phyloP scores from a whole-genome alignment of 108 stramenopile species.

The Thalassiosira profunda region DNA sequence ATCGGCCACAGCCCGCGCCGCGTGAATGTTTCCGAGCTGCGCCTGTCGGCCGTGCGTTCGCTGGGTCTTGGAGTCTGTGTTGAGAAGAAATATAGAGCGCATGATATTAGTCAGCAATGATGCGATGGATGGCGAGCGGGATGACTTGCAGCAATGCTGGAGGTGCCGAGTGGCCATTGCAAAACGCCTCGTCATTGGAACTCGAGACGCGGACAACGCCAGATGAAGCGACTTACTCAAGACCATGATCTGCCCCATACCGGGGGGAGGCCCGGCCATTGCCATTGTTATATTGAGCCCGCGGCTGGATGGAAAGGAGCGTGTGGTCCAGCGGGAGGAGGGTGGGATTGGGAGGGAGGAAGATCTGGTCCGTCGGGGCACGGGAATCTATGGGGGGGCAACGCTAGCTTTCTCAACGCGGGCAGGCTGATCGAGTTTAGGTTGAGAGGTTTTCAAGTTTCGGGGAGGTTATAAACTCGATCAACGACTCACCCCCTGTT shows the following conservation, averaged over 20 bases:
- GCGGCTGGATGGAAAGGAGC: not conserved
- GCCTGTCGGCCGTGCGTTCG: constrained; percentile 97
- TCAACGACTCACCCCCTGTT: too few species aligned
- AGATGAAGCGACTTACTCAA: constrained; percentile 79
- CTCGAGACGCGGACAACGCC: not conserved
- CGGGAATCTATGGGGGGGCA: too few species aligned
- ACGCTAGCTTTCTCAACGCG: too few species aligned
- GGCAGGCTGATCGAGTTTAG: too few species aligned
- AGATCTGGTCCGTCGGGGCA: too few species aligned
- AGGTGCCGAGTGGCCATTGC: not conserved
- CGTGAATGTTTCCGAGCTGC: constrained; percentile 96
- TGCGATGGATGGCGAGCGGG: too few species aligned
- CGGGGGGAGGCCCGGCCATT: constrained; percentile 27
- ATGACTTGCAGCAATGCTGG: constrained; percentile 26
- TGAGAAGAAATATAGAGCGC: constrained; percentile 46
- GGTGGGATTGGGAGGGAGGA: too few species aligned
- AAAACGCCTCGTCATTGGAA: not conserved
- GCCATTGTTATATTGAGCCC: constrained; percentile 26
- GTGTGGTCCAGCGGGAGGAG: not conserved
- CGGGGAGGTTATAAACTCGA: too few species aligned
- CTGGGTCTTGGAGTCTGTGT: constrained; percentile 93
- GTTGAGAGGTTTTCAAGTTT: too few species aligned
- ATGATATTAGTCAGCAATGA: too few species aligned
- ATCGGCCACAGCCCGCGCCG: constrained; percentile 95
- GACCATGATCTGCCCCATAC: constrained; percentile 84